phyloP scores from a whole-genome alignment of 768 basidiomycete species.

The Mycena epipterygia region DNA sequence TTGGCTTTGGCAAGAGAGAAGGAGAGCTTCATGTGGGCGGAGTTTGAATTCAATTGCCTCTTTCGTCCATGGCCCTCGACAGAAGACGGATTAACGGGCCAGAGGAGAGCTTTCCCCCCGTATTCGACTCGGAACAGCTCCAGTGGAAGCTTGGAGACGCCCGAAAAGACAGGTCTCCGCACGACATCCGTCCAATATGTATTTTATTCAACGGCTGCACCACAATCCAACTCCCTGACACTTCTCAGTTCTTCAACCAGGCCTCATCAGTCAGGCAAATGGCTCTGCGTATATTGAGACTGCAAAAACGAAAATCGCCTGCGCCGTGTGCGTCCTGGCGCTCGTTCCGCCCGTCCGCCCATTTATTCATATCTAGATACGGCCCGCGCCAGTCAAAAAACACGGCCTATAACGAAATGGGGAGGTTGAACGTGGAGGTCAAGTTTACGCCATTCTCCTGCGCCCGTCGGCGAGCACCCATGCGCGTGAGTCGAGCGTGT shows the following conservation, averaged over 20 bases:
- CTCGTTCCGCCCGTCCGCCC: conserved; percentile 22
- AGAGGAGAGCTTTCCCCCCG: conserved; percentile 81
- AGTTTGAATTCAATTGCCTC: conserved; percentile 16
- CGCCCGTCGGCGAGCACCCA: conserved; percentile 79
- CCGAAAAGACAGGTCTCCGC: conserved; percentile 65
- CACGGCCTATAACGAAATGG: conserved; percentile 86
- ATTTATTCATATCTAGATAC: conserved; percentile 62
- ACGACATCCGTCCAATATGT: conserved; percentile 92
- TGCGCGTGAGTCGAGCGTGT: conserved; percentile 72
- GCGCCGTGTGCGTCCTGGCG: conserved; percentile 83
- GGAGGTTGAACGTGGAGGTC: conserved; percentile 93
- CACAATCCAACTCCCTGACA: background rate
- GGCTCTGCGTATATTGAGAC: conserved; percentile 98
- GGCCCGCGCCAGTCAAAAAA: conserved; percentile 90
- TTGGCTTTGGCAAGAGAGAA: conserved; percentile 84
- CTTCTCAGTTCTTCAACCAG: conserved; percentile 84
- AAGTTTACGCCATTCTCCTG: conserved; percentile 98
- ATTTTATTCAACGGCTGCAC: conserved; percentile 38
- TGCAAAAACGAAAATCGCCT: conserved; percentile 92
- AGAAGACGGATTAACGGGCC: conserved; percentile 93
- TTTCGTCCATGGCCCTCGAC: conserved; percentile 78
- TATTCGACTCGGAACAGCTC: conserved; percentile 61
- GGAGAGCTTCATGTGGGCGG: conserved; percentile 82
- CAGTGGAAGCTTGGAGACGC: conserved; percentile 51
- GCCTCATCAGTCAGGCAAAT: conserved; percentile 93